Evolutionary conservation across 495 filamentous ascomycete species (phyloP), one percentile per base, ranked within the genome.

Genomic region (Penicillium arizonense): DNA sequence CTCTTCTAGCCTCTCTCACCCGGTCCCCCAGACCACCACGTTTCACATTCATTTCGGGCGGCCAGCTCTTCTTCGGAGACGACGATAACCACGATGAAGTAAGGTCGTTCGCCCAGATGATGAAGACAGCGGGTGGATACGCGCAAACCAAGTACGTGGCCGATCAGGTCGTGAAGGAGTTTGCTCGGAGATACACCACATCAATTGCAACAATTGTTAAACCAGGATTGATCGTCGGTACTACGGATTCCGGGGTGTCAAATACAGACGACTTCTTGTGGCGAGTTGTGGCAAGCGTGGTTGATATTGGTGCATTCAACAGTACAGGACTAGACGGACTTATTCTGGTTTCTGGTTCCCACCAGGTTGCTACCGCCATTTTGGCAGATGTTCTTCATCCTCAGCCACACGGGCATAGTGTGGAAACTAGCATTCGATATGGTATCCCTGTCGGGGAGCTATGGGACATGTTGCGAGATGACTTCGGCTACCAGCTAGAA

Each of bases 221-320:
- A 37, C 69, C 69, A 7, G 68, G 69, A 12, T 36, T 49, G 39
- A 51, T 59, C 16, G 46, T 59, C 26, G 57, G 57, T 6, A 56
- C 52, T 3, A 21, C 20, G 6, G 16, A 42, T 13, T 28, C 33
- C 5, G 57, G 63, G 3, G 38, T 68, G 12, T 46, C 65, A 2
- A 64, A 63, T 37, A 53, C 45, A 1, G 52, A 53, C 38, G 69
- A 72, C 44, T 69, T 62, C 47, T 43, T 72, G 40, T 72, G 69
- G 69, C 51, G 68, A 13, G 44, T 72, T 9, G 48, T 62, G n/a
- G 64, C 40, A 12, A 44, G 30, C 9, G 40, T 36, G 13, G 16
- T 53, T 11, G 16, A 37, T 0, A 45, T 38, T 10, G 50, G 42
- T 9, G 42, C 30, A 10, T 53, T 44, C 41, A 44, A 44, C n/a